Conservation (phyloP, 2,329 filamentous ascomycete genomes). For the Penicillium polonicum region DNA sequence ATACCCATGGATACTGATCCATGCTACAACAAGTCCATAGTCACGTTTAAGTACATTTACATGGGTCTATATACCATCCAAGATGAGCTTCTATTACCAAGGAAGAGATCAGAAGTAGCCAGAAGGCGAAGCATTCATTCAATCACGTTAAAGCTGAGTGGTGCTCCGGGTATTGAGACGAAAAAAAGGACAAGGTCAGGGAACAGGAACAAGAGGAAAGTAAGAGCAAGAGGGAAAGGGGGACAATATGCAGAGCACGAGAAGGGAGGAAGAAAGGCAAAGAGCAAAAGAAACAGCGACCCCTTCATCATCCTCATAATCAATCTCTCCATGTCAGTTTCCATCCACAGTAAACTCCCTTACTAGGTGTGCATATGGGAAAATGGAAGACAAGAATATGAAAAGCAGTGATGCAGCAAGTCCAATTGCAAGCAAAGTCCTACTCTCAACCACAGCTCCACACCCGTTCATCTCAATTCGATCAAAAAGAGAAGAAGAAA, state of each 20-base stretch:
- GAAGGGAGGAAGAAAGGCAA: background rate
- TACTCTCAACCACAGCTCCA: background rate
- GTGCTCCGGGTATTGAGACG: slow-evolving; percentile 11
- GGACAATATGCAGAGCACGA: slow-evolving; percentile 2
- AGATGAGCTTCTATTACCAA: background rate
- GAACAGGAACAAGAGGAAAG: background rate
- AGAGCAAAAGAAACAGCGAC: background rate
- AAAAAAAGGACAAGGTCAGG: background rate
- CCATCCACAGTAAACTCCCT: background rate
- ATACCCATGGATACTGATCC: background rate
- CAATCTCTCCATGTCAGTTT: background rate
- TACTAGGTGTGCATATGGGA: background rate
- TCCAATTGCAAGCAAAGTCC: background rate
- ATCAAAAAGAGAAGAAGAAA: background rate
- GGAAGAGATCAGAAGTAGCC: background rate
- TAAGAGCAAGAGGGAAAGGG: background rate
- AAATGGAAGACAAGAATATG: background rate
- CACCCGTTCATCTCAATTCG: background rate
- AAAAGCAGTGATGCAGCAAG: background rate
- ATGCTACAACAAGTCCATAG: background rate
- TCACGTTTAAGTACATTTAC: no score
- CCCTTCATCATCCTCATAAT: background rate
- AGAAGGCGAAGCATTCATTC: slow-evolving; percentile 3
- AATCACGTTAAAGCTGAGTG: background rate
- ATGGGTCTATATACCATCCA: background rate